These are phyloP conservation scores for Eutypella sp. DNA, from an alignment of 2,329 filamentous ascomycete species.

Conservation along the genomic window DNA sequence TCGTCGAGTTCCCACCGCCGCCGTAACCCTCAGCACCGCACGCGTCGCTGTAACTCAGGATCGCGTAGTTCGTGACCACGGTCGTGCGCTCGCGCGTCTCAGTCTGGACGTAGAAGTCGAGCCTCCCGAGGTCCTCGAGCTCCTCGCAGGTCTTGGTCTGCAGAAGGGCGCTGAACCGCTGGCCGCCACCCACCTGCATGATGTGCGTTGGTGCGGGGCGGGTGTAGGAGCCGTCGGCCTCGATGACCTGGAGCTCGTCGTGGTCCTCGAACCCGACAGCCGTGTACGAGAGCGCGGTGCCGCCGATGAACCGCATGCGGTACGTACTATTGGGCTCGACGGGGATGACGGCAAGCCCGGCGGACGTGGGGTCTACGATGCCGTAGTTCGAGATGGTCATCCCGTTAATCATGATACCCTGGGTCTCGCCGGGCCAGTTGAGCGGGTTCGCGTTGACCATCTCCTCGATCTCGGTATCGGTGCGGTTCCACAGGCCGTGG, in stretches of 20 bases:
- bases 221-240: conserved; percentile 39
- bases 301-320: conserved; percentile 41
- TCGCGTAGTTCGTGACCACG: conserved; percentile 33
- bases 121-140: conserved; percentile 16
- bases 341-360: conserved; percentile 33
- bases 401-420: conserved; percentile 41
- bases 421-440: conserved; percentile 32
- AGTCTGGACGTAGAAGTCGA: conserved; percentile 35
- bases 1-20: background rate
- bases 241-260: conserved; percentile 38
- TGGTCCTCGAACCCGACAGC: conserved; percentile 39
- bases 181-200: conserved; percentile 44
- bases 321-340: conserved; percentile 41
- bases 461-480: background rate
- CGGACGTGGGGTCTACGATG: conserved; percentile 5
- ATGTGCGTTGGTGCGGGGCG: conserved; percentile 31
- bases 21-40: too few species aligned
- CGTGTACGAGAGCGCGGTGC: conserved; percentile 34
- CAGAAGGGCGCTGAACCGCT: conserved; percentile 46
- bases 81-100: conserved; percentile 38
- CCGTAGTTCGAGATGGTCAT: conserved; percentile 19
- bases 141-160: conserved; percentile 32
- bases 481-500: conserved; percentile 10
- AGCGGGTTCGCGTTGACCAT: background rate
- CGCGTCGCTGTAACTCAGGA: conserved; percentile 32